phyloP scores from a whole-genome alignment of 164 flowering plant species.

The Chimonanthus praecox region DNA sequence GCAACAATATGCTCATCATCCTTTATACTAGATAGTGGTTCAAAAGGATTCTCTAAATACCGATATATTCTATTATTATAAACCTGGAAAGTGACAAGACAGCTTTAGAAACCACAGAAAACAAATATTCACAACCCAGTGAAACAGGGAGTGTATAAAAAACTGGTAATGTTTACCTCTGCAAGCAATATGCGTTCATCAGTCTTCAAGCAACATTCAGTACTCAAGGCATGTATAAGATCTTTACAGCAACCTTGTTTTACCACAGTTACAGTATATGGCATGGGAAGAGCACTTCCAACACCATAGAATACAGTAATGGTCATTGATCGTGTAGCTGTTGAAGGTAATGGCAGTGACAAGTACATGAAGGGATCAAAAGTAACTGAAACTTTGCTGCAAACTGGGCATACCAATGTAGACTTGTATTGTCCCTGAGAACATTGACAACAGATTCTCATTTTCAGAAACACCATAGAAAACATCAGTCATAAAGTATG shows the following conservation, averaged over 20 bases:
- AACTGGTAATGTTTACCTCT: conserved; percentile 42
- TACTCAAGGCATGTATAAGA: conserved; percentile 52
- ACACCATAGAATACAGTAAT: conserved; percentile 72
- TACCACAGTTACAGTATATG: conserved; percentile 61
- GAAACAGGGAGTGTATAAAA: background rate
- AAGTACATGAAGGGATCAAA: conserved; percentile 94
- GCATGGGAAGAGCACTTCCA: conserved; percentile 86
- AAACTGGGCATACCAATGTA: conserved; percentile 83
- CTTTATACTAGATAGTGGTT: conserved; percentile 51
- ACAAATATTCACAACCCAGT: background rate
- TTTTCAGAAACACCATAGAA: background rate
- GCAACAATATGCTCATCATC: conserved; percentile 84
- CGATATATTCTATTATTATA: conserved; percentile 56
- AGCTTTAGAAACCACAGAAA: background rate
- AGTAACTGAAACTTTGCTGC: conserved; percentile 76
- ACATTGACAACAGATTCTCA: conserved; percentile 6
- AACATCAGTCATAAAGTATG: background rate
- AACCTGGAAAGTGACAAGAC: conserved; percentile 41
- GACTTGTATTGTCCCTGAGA: conserved; percentile 94
- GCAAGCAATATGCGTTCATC: conserved; percentile 81
- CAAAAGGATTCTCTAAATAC: conserved; percentile 58
- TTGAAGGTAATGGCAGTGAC: conserved; percentile 85
- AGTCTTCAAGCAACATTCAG: conserved; percentile 65
- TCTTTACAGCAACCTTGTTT: conserved; percentile 70
- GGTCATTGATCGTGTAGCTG: conserved; percentile 62